Base-by-base conservation (phyloP, 345 rosid genomes). In the Salix dunnii region DNA sequence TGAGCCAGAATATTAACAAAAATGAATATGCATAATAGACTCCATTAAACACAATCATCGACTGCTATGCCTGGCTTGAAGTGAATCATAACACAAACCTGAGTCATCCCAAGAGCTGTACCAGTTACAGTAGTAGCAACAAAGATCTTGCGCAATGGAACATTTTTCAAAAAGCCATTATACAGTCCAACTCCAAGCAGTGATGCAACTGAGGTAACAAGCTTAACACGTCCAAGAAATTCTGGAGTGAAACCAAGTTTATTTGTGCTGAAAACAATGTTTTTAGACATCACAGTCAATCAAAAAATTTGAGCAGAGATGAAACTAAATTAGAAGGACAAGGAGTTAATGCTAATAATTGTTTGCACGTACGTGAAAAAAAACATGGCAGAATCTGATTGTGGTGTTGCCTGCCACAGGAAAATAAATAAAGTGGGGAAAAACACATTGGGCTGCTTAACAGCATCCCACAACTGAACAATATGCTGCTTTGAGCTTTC, bases 381-480 rank as follows among this genome's bases (percentile, higher is more conserved):
- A 89, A 96, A 93, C 97, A 93, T 89, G 74, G 98, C 99, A 70
- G 97, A 91, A 74, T 96, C 99, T 30, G 99, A 96, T 11, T 91
- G 98, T 2, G 98, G 99, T n/a, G 98, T 96, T 79, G 98, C 92
- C 89, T 96, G 99, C 99, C 99, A 93, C 68, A 93, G 88, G 88
- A 96, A 93, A 69, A 96, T 86, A 80, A 96, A 96, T 31, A 92
- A 80, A 14, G 98, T 92, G 6, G 97, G 98, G 16, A 96, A 90
- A 72, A 90, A 90, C 64, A 93, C 97, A 79, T 86, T 88, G 9
- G 97, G 95, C 78, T 93, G 91, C 85, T 87, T 89, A 61, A 92
- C 87, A 72, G 99, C 96, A 74, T 64, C 69, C 94, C 93, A 92
- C 49, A 93, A 82, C 85, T 88, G 85, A 81, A 90, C 72, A 67